phyloP scores from a whole-genome alignment of 768 basidiomycete genomes.

The Auriscalpium orientale region DNA sequence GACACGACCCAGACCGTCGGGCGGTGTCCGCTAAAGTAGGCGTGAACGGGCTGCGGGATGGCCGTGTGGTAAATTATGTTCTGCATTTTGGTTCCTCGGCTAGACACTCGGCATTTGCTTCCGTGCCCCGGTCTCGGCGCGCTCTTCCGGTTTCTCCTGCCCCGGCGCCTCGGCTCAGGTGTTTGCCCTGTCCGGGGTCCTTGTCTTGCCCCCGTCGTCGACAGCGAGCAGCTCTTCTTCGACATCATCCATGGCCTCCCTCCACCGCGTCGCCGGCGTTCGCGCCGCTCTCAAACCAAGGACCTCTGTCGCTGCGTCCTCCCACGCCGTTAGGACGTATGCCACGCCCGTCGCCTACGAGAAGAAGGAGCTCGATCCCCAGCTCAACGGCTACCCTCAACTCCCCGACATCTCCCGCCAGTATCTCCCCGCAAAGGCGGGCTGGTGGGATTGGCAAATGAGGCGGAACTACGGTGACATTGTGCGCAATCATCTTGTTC shows the following conservation, averaged over 20 bases:
- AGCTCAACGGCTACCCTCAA: constrained; percentile 66
- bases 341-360: constrained; percentile 20
- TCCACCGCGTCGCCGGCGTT: constrained; percentile 30
- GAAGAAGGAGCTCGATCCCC: constrained; percentile 46
- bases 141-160: neutral
- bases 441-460: constrained; percentile 73
- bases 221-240: neutral
- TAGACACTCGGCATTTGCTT: too few relatives aligned
- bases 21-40: too few relatives aligned
- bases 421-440: constrained; percentile 43
- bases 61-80: too few relatives aligned
- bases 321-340: constrained; percentile 11
- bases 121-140: neutral
- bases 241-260: constrained; percentile 30
- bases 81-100: too few relatives aligned
- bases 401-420: constrained; percentile 64
- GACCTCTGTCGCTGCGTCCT: constrained; percentile 7
- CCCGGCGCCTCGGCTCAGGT: neutral
- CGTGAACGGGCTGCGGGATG: too few relatives aligned
- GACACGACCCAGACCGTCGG: too few relatives aligned
- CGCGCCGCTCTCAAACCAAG: constrained; percentile 21
- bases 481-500: constrained; percentile 32
- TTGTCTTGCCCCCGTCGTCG: neutral
- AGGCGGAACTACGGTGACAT: constrained; percentile 78
- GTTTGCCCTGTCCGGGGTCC: neutral